Conservation (phyloP, 805 yeast species). For the Metschnikowia sp. region DNA sequence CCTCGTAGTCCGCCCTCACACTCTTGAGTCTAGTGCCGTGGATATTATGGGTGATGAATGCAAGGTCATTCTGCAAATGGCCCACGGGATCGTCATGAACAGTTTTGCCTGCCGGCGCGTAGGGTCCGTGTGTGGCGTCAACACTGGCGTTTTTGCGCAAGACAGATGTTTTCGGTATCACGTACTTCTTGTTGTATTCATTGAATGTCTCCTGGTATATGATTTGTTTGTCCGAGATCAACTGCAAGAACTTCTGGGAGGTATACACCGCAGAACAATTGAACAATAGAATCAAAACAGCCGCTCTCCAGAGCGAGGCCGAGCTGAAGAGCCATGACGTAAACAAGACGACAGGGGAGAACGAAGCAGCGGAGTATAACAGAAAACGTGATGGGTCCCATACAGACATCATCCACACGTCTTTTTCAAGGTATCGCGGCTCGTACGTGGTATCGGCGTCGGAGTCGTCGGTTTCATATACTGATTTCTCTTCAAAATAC, state of each 20-base stretch:
- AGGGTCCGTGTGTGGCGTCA: slow-evolving; percentile 49
- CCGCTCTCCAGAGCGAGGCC: slow-evolving; percentile 28
- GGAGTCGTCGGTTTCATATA: slow-evolving; percentile 18
- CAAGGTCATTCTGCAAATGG: slow-evolving; percentile 25
- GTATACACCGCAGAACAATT: slow-evolving; percentile 37
- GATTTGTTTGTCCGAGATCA: slow-evolving; percentile 57
- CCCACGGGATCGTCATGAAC: slow-evolving; percentile 21
- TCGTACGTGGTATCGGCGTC: slow-evolving; percentile 24
- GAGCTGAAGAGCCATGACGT: slow-evolving; percentile 30
- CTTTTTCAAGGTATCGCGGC: slow-evolving; percentile 22
- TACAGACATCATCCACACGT: slow-evolving; percentile 53
- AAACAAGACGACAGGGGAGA: slow-evolving; percentile 55
- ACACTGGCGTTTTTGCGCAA: slow-evolving; percentile 57
- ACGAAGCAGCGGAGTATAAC: slow-evolving; percentile 47
- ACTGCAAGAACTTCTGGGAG: slow-evolving; percentile 42
- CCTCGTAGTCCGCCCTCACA: slow-evolving; percentile 15
- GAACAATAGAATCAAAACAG: slow-evolving; percentile 29
- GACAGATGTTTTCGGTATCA: slow-evolving; percentile 53
- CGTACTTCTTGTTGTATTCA: slow-evolving; percentile 62
- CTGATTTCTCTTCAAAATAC: slow-evolving; percentile 16
- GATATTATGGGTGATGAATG: slow-evolving; percentile 52
- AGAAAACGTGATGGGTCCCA: slow-evolving; percentile 69
- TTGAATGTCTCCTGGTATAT: slow-evolving; percentile 56
- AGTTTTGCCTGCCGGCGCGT: slow-evolving; percentile 24
- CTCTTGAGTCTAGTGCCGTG: slow-evolving; percentile 29